These are phyloP conservation scores for Leptodontidium sp. DNA, from an alignment of 2,329 filamentous ascomycete genomes.

Conservation along the genomic window DNA sequence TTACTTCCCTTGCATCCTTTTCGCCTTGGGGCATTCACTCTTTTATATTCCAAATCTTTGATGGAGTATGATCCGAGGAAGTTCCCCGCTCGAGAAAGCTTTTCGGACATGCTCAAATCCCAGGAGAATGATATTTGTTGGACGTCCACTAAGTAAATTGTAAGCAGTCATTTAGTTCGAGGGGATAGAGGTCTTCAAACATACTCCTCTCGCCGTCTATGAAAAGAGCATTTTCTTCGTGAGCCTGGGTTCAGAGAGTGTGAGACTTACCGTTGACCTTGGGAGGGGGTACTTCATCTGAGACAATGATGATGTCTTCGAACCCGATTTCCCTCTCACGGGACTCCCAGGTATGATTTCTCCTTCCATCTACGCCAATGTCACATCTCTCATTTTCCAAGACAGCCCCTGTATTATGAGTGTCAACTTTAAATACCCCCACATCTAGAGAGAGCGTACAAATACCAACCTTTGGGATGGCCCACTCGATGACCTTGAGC, in stretches of 20 bases:
- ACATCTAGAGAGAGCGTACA: background rate
- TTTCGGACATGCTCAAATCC: constrained; percentile 29
- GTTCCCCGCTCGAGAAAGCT: constrained; percentile 17
- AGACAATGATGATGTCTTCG: constrained; percentile 29
- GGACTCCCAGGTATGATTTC: constrained; percentile 21
- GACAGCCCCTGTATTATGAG: constrained; percentile 4
- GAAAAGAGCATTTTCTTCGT: constrained; percentile 23
- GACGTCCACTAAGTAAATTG: constrained; percentile 25
- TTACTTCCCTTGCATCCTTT: constrained; percentile 13
- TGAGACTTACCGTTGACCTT: constrained; percentile 15
- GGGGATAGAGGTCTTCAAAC: background rate
- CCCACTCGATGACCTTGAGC: constrained; percentile 29
- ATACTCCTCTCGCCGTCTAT: constrained; percentile 17
- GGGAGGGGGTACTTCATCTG: constrained; percentile 23
- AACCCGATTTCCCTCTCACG: constrained; percentile 20
- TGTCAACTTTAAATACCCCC: background rate
- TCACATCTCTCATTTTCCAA: constrained; percentile 21
- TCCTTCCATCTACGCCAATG: constrained; percentile 14
- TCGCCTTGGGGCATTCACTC: constrained; percentile 13
- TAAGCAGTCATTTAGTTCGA: background rate
- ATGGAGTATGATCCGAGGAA: constrained; percentile 19
- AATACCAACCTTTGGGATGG: constrained; percentile 27
- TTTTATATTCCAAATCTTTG: constrained; percentile 10
- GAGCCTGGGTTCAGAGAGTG: constrained; percentile 30
- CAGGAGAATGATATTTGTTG: constrained; percentile 22